Evolutionary conservation across 768 basidiomycete genomes (phyloP), one percentile per base, ranked within the genome.

Genomic region (Pulveroboletus sp.): DNA sequence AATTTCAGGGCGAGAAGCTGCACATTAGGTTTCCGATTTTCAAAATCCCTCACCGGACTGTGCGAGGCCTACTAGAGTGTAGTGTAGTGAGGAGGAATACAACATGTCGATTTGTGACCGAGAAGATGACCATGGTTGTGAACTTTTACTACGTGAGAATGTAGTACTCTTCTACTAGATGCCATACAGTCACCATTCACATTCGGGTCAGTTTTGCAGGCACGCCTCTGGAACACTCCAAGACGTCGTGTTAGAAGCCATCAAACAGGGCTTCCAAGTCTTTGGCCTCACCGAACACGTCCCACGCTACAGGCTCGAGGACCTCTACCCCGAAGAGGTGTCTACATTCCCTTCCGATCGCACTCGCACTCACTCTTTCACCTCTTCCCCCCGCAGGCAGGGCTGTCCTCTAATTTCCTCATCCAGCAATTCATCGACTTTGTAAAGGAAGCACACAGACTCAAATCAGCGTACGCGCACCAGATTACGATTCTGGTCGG

Each of bases 311-410:
- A 77, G 91, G 49, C 49, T 58, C 2, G 66, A 77, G 29, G 94
- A 99, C 64, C 72, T 98, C 24, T 98, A 97, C 66, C 94, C 95
- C 17, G 97, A 98, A 73, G 97, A 99, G 82, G 94, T n/a, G n/a
- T n/a, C n/a, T n/a, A n/a, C n/a, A n/a, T 94, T 63, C 59, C 45
- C 39, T 51, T 53, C 42, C 29, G 40, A 41, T 47, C 27, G 40
- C 44, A 19, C 32, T 44, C 27, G 36, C 39, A 27, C 25, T 27
- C 39, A 27, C 36, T 27, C 35, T 50, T 56, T 54, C 53, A 64
- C 50, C 46, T 41, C 53, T 41, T 38, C 45, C 40, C 41, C 43
- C 42, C 52, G 45, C 54, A 95, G 90, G 70, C 72, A 55, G 78
- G 74, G 29, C 51, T 87, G 40, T 66, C 78, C 6, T 69, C 80